phyloP scores from a whole-genome alignment of 2,329 filamentous ascomycete species.

The Daldinia eschscholtzii region DNA sequence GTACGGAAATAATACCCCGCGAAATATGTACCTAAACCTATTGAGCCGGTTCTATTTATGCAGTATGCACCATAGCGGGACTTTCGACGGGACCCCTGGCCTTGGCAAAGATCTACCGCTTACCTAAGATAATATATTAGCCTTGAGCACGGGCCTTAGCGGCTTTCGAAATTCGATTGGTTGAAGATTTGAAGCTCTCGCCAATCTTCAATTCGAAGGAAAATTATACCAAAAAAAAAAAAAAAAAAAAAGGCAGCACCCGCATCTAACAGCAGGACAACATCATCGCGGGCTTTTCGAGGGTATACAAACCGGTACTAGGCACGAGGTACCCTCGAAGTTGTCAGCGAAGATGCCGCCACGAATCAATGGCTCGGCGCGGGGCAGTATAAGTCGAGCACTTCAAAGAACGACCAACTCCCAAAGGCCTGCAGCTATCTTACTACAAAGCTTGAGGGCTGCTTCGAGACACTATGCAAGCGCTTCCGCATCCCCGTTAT shows the following conservation, averaged over 20 bases:
- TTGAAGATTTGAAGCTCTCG: constrained; percentile 31
- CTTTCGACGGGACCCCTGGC: not conserved
- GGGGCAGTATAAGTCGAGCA: constrained; percentile 44
- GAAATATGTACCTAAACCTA: constrained; percentile 17
- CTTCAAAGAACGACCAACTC: constrained; percentile 41
- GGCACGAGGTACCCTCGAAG: not conserved
- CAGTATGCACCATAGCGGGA: constrained; percentile 10
- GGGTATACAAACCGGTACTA: constrained; percentile 4
- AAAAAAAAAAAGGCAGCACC: not conserved
- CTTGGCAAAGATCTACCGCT: constrained; percentile 6
- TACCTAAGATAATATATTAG: not conserved
- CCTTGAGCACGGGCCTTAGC: constrained; percentile 21
- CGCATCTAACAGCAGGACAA: not conserved
- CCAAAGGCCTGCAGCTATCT: constrained; percentile 34
- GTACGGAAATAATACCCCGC: constrained; percentile 11
- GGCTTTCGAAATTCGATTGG: constrained; percentile 31
- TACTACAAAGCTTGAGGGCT: constrained; percentile 38
- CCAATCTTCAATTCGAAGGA: constrained; percentile 25
- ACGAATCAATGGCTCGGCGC: constrained; percentile 46
- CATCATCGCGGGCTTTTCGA: not conserved
- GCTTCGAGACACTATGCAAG: constrained; percentile 49
- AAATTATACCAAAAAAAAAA: constrained; percentile 2
- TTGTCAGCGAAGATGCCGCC: constrained; percentile 43
- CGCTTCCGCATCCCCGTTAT: constrained; percentile 38
- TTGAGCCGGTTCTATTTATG: constrained; percentile 6